These are phyloP conservation scores for Comarum palustre DNA, from an alignment of 306 rosid genomes.

Conservation along the genomic window DNA sequence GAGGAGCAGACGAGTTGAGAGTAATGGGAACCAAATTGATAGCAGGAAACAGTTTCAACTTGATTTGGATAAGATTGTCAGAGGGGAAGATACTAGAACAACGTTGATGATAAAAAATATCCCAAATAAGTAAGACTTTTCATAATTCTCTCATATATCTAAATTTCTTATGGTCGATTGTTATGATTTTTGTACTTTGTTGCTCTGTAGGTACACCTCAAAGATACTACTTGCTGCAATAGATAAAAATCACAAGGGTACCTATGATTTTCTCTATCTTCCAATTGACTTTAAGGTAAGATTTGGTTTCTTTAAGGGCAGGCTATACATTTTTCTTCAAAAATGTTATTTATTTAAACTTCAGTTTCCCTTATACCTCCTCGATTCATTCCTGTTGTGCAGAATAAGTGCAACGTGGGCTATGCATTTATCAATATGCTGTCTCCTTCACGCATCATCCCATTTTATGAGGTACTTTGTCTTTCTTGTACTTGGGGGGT, in stretches of 20 bases:
- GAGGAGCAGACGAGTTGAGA: conserved; percentile 61
- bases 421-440: conserved; percentile 95
- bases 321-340: conserved; percentile 1
- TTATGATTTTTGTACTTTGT: conserved; percentile 17
- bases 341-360: not conserved
- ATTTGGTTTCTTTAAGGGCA: not conserved
- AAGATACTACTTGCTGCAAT: conserved; percentile 87
- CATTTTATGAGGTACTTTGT: conserved; percentile 68
- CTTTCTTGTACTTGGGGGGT: not conserved
- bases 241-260: conserved; percentile 81
- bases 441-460: conserved; percentile 77
- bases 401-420: conserved; percentile 97
- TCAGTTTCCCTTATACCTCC: not conserved
- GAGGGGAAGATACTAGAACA: conserved; percentile 76
- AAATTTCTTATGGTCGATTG: not conserved
- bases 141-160: not conserved
- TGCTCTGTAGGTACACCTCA: conserved; percentile 69
- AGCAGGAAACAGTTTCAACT: conserved; percentile 82
- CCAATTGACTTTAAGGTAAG: conserved; percentile 88
- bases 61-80: conserved; percentile 73
- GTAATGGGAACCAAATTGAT: conserved; percentile 56
- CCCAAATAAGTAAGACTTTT: conserved; percentile 75
- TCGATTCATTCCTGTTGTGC: conserved; percentile 32
- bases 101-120: conserved; percentile 92
- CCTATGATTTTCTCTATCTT: conserved; percentile 81